phyloP scores from a whole-genome alignment of 495 filamentous ascomycete species.

The Rhypophila decipiens region DNA sequence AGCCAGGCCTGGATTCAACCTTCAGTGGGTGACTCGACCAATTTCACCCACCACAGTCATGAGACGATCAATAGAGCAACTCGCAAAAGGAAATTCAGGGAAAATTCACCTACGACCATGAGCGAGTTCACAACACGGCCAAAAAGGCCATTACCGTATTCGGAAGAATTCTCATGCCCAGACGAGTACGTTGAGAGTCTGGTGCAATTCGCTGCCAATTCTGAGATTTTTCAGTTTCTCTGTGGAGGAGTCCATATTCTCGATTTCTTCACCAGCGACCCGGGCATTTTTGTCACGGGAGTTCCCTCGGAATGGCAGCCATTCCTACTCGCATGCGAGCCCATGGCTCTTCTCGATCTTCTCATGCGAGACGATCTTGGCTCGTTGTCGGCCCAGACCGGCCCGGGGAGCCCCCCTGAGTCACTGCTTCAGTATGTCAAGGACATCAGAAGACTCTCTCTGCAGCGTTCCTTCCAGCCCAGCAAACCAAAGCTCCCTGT shows the following conservation, averaged over 20 bases:
- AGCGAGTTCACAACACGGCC: slow-evolving; percentile 28
- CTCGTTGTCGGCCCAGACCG: slow-evolving; percentile 19
- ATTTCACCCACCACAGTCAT: too few species aligned
- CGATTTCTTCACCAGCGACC: slow-evolving; percentile 88
- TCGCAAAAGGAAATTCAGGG: too few species aligned
- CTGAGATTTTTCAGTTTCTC: slow-evolving; percentile 73
- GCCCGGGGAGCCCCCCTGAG: slow-evolving; percentile 52
- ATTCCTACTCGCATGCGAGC: slow-evolving; percentile 63
- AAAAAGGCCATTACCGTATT: slow-evolving; percentile 35
- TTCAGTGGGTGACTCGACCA: too few species aligned
- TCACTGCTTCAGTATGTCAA: slow-evolving; percentile 67
- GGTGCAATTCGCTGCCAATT: slow-evolving; percentile 65
- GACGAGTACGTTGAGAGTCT: slow-evolving; percentile 76
- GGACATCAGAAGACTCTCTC: slow-evolving; percentile 62
- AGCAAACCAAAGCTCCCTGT: slow-evolving; percentile 36
- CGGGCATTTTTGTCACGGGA: slow-evolving; percentile 63
- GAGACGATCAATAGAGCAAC: too few species aligned
- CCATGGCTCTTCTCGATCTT: slow-evolving; percentile 70
- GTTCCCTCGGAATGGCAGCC: slow-evolving; percentile 73
- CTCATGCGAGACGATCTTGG: slow-evolving; percentile 68
- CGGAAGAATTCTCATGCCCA: slow-evolving; percentile 35
- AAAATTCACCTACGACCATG: too few species aligned
- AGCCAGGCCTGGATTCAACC: too few species aligned
- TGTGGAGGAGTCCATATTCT: slow-evolving; percentile 93
- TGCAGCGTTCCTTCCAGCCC: slow-evolving; percentile 54